A percentile compares a stretch with the other conserved stretches of the same genome.
These are phyloP conservation scores for Crassisporium funariophilum DNA, from an alignment of 768 basidiomycete genomes.

Conservation along the genomic window DNA sequence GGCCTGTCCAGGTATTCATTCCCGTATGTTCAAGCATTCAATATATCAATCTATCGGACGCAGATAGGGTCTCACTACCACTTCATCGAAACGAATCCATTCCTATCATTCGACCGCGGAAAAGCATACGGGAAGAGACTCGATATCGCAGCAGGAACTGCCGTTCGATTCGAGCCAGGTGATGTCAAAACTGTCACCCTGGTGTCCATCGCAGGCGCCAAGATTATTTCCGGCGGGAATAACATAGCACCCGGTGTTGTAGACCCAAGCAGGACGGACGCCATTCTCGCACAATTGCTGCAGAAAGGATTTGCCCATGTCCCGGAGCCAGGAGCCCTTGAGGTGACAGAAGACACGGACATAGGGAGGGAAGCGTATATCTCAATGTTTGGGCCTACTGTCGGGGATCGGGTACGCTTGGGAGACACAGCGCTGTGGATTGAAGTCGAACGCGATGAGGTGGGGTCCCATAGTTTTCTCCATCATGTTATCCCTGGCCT, in stretches of 20 bases:
- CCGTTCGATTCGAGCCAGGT: conserved; percentile 95
- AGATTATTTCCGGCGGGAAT: conserved; percentile 80
- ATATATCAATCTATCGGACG: not conserved
- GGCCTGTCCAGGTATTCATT: conserved; percentile 79
- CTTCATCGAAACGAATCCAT: conserved; percentile 87
- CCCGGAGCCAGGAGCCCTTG: conserved; percentile 62
- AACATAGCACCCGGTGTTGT: conserved; percentile 60
- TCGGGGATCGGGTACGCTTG: conserved; percentile 84
- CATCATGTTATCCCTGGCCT: not conserved
- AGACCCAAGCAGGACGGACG: conserved; percentile 44
- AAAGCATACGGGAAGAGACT: conserved; percentile 83
- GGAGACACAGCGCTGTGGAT: conserved; percentile 93
- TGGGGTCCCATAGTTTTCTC: conserved; percentile 29
- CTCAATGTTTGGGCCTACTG: conserved; percentile 94
- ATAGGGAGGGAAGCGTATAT: conserved; percentile 77
- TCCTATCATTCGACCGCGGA: conserved; percentile 79
- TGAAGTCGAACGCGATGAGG: conserved; percentile 86
- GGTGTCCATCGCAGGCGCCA: conserved; percentile 73
- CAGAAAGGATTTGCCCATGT: conserved; percentile 70
- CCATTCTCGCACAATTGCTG: conserved; percentile 49
- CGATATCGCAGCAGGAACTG: conserved; percentile 93
- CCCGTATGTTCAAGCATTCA: conserved; percentile 8
- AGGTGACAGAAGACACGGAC: conserved; percentile 52
- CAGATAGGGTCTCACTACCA: conserved; percentile 95
- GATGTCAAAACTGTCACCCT: conserved; percentile 84